Evolutionary conservation across 108 stramenopile genomes (phyloP), one percentile per base, ranked within the genome.

Genomic region (Aureococcus anophagefferens): DNA sequence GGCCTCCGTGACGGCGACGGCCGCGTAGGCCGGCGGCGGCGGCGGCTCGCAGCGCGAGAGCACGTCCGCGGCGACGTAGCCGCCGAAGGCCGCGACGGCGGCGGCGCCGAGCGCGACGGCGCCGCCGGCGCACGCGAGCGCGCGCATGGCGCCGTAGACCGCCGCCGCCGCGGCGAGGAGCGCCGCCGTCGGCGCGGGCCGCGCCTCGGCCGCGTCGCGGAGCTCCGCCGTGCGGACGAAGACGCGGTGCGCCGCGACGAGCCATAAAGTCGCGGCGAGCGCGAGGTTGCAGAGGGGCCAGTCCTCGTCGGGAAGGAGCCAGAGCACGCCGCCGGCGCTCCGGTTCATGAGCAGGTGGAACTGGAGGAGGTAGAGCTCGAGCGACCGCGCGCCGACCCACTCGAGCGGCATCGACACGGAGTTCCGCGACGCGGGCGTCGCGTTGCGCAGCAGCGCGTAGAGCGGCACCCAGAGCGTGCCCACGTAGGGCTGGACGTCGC

Each of bases 351-450:
- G 83, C 25, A 86, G 33, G 64, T 86, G 85, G 76, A 84, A 83
- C 81, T 86, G 85, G 67, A 84, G 71, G 35, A 86, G 79, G 72
- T 86, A 86, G 11, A 83, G 84, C 77, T 86, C 85, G 1, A 86
- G 65, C 33, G 85, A 84, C 21, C 78, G 77, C 70, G 84, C 84
- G 28, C 85, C 85, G 7, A 86, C 51, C 18, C 73, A 67, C 64
- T 84, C 83, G 0, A 86, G 76, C 28, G 77, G 77, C 30, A 67
- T 72, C 33, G 75, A 75, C 65, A 84, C 79, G 30, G 66, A 5
- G 29, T 34, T 71, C 0, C 84, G 68, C 17, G 84, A 33, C 28
- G 25, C 36, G 4, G 84, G 84, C 5, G 79, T 79, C 25, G 80
- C 31, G 71, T 85, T 85, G 78, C 84, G 84, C 25, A 85, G 62